These are phyloP conservation scores for Orbilia javanica DNA, from an alignment of 2,329 filamentous ascomycete species.

Conservation along the genomic window DNA sequence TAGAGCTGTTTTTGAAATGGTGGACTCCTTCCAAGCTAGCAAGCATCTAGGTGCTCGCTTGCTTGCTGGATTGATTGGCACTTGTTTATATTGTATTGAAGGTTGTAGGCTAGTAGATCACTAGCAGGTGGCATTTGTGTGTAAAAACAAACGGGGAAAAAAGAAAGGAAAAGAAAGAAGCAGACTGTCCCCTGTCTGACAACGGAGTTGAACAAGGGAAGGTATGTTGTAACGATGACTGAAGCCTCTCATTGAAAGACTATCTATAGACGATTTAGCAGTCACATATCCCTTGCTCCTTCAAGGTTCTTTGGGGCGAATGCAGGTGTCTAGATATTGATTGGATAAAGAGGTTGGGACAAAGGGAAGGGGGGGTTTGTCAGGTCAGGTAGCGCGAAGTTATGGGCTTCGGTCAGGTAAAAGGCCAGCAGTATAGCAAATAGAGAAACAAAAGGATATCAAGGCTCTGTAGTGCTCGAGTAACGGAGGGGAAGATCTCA, in stretches of 20 bases:
- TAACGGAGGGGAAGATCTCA: conserved; percentile 27
- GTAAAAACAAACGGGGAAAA: conserved; percentile 20
- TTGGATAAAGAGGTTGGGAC: conserved; percentile 34
- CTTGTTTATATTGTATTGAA: conserved; percentile 32
- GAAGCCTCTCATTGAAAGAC: conserved; percentile 15
- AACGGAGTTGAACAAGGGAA: conserved; percentile 37
- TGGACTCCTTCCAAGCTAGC: conserved; percentile 41
- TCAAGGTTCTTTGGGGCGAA: background rate
- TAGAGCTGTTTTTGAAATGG: conserved; percentile 40
- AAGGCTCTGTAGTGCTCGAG: conserved; percentile 37
- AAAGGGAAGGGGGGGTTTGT: conserved; percentile 29
- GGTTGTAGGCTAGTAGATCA: conserved; percentile 39
- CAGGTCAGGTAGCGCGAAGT: conserved; percentile 23
- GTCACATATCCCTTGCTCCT: conserved; percentile 50
- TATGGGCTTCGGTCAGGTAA: conserved; percentile 19
- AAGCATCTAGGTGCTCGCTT: conserved; percentile 36
- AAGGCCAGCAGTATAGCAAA: conserved; percentile 12
- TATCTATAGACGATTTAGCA: conserved; percentile 32
- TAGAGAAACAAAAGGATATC: conserved; percentile 46
- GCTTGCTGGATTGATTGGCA: conserved; percentile 50
- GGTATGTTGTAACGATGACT: conserved; percentile 11
- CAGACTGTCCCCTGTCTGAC: conserved; percentile 40
- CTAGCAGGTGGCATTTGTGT: conserved; percentile 55
- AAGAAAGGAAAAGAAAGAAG: conserved; percentile 27
- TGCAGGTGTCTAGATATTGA: conserved; percentile 33